Conservation (phyloP, 1,139 yeast species). For the Magnusiomyces fungicola region DNA sequence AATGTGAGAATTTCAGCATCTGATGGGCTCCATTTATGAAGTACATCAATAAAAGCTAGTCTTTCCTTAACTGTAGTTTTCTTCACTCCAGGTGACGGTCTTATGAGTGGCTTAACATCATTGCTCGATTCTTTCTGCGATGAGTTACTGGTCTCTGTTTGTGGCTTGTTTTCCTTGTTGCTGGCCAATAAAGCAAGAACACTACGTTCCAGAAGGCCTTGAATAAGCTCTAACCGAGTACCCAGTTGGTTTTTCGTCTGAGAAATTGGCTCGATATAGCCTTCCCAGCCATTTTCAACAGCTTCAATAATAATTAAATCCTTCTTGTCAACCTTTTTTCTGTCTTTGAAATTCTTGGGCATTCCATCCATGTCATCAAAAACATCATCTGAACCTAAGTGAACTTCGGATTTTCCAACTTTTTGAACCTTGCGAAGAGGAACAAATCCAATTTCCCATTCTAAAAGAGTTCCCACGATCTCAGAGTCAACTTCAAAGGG, state of each 20-base stretch:
- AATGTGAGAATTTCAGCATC: slow-evolving; percentile 13
- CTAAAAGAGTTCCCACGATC: neutral
- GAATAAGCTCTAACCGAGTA: neutral
- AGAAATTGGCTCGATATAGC: neutral
- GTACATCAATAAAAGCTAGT: slow-evolving; percentile 5
- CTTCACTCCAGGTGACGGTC: slow-evolving; percentile 1
- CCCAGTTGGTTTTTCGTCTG: neutral
- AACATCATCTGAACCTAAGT: too few relatives aligned
- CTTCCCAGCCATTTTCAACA: neutral
- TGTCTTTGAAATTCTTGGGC: too few relatives aligned
- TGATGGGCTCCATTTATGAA: slow-evolving; percentile 9
- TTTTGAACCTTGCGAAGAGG: neutral
- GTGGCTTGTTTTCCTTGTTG: neutral
- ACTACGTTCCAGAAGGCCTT: neutral
- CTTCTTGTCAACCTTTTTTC: neutral
- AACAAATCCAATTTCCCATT: slow-evolving; percentile 11
- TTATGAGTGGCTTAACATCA: neutral
- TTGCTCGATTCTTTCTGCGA: neutral
- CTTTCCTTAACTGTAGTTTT: neutral
- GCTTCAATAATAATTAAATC: neutral
- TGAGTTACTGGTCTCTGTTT: neutral
- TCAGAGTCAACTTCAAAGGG: neutral
- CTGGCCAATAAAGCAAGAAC: neutral
- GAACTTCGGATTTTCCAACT: too few relatives aligned
- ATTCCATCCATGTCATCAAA: too few relatives aligned